phyloP scores from a whole-genome alignment of 345 rosid genomes.

The Reutealis trisperma region DNA sequence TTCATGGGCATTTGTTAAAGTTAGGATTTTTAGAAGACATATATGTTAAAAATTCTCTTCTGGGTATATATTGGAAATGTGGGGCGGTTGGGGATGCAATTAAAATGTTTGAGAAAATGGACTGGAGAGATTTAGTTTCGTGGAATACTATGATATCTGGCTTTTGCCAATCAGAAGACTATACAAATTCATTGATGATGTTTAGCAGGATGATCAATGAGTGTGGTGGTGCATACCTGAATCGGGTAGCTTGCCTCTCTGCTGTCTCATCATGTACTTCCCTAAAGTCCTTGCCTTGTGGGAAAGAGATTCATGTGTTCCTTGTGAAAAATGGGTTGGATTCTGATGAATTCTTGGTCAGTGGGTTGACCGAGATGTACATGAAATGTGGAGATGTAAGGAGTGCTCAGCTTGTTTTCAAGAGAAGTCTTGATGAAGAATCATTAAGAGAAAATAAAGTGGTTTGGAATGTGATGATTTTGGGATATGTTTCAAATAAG shows the following conservation, averaged over 20 bases:
- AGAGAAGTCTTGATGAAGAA: conserved; percentile 18
- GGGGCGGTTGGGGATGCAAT: conserved; percentile 27
- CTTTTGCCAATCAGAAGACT: conserved; percentile 28
- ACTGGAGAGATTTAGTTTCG: conserved; percentile 36
- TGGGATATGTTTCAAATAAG: conserved; percentile 39
- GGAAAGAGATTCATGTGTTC: conserved; percentile 45
- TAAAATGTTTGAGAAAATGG: conserved; percentile 42
- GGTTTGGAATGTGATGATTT: conserved; percentile 51
- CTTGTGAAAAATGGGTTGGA: conserved; percentile 33
- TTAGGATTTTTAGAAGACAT: conserved; percentile 34
- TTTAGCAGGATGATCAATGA: conserved; percentile 36
- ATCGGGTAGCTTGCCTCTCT: conserved; percentile 35
- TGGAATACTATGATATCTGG: conserved; percentile 52
- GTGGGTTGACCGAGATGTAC: conserved; percentile 45
- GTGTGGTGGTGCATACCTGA: conserved; percentile 15
- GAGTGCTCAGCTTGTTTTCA: conserved; percentile 37
- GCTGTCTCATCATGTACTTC: conserved; percentile 44
- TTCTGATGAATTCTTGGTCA: conserved; percentile 38
- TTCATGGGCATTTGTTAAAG: conserved; percentile 46
- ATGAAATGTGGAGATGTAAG: conserved; percentile 45
- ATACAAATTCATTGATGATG: conserved; percentile 25
- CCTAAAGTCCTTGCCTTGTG: conserved; percentile 27
- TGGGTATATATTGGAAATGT: conserved; percentile 37
- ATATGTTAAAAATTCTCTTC: conserved; percentile 36
- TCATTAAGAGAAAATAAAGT: conserved; percentile 29